Conservation (phyloP, 305 asterid species). For the Fraxinus nigra region DNA sequence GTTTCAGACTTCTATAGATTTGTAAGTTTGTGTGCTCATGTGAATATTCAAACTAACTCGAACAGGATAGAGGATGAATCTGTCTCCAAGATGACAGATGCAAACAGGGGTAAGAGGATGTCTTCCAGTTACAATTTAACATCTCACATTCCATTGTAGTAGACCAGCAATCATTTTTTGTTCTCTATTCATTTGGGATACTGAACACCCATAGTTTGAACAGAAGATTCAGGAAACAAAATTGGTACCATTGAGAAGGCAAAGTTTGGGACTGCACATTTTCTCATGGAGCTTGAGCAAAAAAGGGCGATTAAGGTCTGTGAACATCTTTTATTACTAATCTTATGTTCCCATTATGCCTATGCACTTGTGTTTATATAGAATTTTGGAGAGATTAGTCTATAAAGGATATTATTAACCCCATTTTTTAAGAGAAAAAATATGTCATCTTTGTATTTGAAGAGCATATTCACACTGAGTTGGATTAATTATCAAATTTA, state of each 20-base stretch:
- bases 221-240: slow-evolving; percentile 26
- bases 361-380: not conserved
- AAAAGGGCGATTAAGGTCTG: slow-evolving; percentile 47
- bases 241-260: slow-evolving; percentile 22
- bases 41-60: not conserved
- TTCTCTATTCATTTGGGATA: not conserved
- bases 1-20: not conserved
- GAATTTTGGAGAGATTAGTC: not conserved
- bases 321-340: not conserved
- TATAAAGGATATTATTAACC: not conserved
- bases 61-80: slow-evolving; percentile 17
- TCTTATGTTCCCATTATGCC: not conserved
- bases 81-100: slow-evolving; percentile 9
- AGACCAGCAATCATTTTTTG: not conserved
- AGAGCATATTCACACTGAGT: not conserved
- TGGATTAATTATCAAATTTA: not conserved
- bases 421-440: not conserved
- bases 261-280: slow-evolving; percentile 45
- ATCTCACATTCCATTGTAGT: not conserved
- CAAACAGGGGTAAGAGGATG: slow-evolving; percentile 20
- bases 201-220: not conserved
- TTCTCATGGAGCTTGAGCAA: slow-evolving; percentile 46
- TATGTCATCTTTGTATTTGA: not conserved
- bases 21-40: not conserved
- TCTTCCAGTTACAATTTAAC: not conserved